Conservation (phyloP, 2,329 filamentous ascomycete genomes). For the Fusarium temperatum region DNA sequence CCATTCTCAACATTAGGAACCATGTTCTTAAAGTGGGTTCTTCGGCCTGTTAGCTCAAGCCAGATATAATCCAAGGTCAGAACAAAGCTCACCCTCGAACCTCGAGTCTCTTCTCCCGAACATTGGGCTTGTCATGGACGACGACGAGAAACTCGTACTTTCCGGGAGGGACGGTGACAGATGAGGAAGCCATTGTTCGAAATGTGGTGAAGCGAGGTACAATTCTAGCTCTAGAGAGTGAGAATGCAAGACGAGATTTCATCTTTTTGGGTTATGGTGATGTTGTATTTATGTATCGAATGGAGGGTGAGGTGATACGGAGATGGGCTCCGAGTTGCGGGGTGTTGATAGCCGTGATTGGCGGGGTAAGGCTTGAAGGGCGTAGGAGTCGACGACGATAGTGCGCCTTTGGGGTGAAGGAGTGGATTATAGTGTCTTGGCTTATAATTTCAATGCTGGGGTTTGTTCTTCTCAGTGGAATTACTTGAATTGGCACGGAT, state of each 20-base stretch:
- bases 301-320: background rate
- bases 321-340: constrained; percentile 12
- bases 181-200: constrained; percentile 42
- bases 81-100: constrained; percentile 60
- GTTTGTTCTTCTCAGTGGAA: background rate
- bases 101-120: constrained; percentile 68
- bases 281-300: constrained; percentile 10
- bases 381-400: background rate
- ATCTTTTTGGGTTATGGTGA: background rate
- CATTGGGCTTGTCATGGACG: constrained; percentile 71
- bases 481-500: background rate
- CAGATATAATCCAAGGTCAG: background rate
- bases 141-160: constrained; percentile 75
- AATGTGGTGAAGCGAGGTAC: constrained; percentile 1
- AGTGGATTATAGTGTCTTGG: background rate
- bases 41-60: constrained; percentile 27
- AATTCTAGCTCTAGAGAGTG: constrained; percentile 6
- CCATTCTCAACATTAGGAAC: constrained; percentile 63
- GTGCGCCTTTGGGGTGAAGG: constrained; percentile 14
- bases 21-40: constrained; percentile 65
- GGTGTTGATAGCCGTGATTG: constrained; percentile 4
- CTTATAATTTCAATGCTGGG: background rate
- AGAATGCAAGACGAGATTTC: constrained; percentile 25
- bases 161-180: constrained; percentile 36
- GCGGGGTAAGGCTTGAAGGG: constrained; percentile 27